phyloP scores from a whole-genome alignment of 192 early-diverging fungal species.

The Coemansia nantahalensis region DNA sequence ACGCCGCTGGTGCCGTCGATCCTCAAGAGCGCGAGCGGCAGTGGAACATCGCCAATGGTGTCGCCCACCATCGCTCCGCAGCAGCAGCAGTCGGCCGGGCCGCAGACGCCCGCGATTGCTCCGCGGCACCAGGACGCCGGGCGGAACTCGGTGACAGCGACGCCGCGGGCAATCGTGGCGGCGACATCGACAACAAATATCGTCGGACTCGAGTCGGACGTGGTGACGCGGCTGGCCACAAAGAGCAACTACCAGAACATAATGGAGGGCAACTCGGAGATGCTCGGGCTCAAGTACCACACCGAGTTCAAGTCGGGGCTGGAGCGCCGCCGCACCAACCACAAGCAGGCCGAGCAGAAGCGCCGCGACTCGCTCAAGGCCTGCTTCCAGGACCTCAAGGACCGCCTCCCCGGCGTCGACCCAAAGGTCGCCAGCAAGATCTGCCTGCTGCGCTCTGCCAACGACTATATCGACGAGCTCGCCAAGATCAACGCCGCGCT shows the following conservation, averaged over 20 bases:
- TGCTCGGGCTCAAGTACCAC: slow-evolving; percentile 72
- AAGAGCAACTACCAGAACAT: slow-evolving; percentile 88
- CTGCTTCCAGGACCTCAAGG: slow-evolving; percentile 79
- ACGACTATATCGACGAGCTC: slow-evolving; percentile 58
- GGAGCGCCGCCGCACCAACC: slow-evolving; percentile 80
- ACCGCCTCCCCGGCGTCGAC: slow-evolving; percentile 66
- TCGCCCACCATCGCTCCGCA: slow-evolving; percentile 6
- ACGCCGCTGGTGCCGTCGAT: slow-evolving; percentile 43
- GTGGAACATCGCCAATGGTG: slow-evolving; percentile 4
- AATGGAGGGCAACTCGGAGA: slow-evolving; percentile 81
- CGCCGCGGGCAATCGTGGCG: slow-evolving; percentile 15
- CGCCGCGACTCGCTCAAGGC: slow-evolving; percentile 90
- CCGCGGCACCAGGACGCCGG: slow-evolving; percentile 16
- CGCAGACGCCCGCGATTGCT: slow-evolving; percentile 11
- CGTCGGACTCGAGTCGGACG: slow-evolving; percentile 41
- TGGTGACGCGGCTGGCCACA: slow-evolving; percentile 55
- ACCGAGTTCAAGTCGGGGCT: slow-evolving; percentile 73
- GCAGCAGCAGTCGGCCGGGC: background rate
- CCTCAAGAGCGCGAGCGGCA: slow-evolving; percentile 8
- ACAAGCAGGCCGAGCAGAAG: slow-evolving; percentile 96
- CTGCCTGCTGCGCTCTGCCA: slow-evolving; percentile 68
- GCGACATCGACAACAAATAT: slow-evolving; percentile 46
- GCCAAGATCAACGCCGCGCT: slow-evolving; percentile 15
- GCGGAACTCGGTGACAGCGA: too few species aligned
- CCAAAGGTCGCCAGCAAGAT: slow-evolving; percentile 90